phyloP scores from a whole-genome alignment of 768 basidiomycete genomes.

The Podaxis sp. region DNA sequence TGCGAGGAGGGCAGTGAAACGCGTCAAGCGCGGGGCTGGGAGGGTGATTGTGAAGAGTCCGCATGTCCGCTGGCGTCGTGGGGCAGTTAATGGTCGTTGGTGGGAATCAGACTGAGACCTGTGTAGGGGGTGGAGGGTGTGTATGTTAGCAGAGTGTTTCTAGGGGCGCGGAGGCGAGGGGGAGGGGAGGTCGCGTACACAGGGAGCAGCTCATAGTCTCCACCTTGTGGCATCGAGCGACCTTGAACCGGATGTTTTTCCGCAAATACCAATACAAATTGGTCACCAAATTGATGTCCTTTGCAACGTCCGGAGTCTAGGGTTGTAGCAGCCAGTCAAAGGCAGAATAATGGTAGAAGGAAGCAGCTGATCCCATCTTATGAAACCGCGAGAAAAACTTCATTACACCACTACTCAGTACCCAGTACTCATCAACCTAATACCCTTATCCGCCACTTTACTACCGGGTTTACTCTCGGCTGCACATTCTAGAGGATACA shows the following conservation, averaged over 20 bases:
- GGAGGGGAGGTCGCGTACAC: slow-evolving; percentile 39
- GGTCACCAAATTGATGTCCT: not conserved
- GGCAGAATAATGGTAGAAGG: too few species aligned
- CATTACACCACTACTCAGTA: too few species aligned
- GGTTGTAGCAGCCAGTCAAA: too few species aligned
- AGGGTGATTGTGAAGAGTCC: not conserved
- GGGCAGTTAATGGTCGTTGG: slow-evolving; percentile 11
- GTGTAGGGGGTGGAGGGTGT: slow-evolving; percentile 14
- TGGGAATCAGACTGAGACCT: slow-evolving; percentile 15
- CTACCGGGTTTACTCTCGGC: slow-evolving; percentile 24
- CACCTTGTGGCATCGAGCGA: slow-evolving; percentile 13
- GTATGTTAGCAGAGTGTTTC: not conserved
- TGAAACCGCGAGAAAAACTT: too few species aligned
- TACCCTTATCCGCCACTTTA: not conserved
- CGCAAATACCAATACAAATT: not conserved
- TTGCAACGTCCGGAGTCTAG: not conserved
- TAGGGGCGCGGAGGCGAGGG: slow-evolving; percentile 27
- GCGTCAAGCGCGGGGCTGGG: slow-evolving; percentile 17
- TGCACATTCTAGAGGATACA: slow-evolving; percentile 25
- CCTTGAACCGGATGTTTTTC: not conserved
- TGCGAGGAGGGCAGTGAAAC: slow-evolving; percentile 26
- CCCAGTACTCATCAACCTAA: not conserved
- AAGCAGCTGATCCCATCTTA: too few species aligned
- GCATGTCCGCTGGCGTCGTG: not conserved
- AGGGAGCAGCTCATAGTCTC: slow-evolving; percentile 49